Evolutionary conservation across 495 filamentous ascomycete genomes (phyloP).

Genomic region (Penicillium steckii): DNA sequence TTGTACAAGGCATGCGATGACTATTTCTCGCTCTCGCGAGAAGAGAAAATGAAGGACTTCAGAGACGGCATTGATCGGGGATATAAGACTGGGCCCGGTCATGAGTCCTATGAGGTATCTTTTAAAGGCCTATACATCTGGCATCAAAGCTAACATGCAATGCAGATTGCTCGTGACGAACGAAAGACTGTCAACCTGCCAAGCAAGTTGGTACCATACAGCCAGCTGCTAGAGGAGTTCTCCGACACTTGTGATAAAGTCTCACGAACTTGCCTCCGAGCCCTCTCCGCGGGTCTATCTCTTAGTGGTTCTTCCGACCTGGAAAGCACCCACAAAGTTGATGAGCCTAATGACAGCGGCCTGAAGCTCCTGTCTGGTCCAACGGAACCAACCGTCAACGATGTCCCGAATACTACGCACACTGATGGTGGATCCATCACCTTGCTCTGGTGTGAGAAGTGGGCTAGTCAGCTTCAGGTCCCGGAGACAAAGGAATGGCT

Average conservation of each 20-base stretch:
- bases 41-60: constrained; percentile 18
- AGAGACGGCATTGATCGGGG: constrained; percentile 9
- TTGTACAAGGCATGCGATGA: constrained; percentile 8
- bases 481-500: constrained; percentile 15
- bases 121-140: background rate
- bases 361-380: constrained; percentile 14
- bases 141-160: background rate
- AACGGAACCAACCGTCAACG: constrained; percentile 3
- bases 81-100: constrained; percentile 4
- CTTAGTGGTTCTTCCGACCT: background rate
- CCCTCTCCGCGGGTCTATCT: constrained; percentile 8
- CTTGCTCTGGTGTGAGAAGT: constrained; percentile 21
- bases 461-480: constrained; percentile 18
- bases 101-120: constrained; percentile 15
- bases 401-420: constrained; percentile 17
- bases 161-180: constrained; percentile 13
- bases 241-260: constrained; percentile 8
- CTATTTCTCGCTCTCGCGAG: constrained; percentile 7
- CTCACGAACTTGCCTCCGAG: constrained; percentile 6
- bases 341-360: constrained; percentile 7
- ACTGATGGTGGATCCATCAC: constrained; percentile 18
- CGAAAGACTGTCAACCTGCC: constrained; percentile 6
- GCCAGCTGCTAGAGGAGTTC: constrained; percentile 1
- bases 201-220: constrained; percentile 7
- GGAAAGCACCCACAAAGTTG: constrained; percentile 7